Evolutionary conservation across 2,329 filamentous ascomycete species (phyloP).

Genomic region (Aspergillus costaricaensis): DNA sequence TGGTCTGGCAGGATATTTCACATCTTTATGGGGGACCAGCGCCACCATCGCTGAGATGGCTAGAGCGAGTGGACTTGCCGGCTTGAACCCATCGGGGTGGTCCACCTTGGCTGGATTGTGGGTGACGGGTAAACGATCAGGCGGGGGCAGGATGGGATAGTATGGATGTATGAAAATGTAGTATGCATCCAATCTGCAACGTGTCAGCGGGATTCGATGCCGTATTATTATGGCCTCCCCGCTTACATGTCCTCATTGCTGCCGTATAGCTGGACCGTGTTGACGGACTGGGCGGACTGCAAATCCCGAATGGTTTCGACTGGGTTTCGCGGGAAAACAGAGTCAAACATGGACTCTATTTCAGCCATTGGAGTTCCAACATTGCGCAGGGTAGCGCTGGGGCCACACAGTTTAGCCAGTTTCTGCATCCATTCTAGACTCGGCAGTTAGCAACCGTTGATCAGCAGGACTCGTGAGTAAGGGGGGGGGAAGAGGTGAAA

Average conservation of each 20-base stretch:
- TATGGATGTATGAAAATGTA: conserved; percentile 36
- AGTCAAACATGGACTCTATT: conserved; percentile 53
- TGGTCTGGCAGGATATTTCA: conserved; percentile 20
- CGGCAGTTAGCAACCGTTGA: background rate
- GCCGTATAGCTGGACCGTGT: conserved; percentile 46
- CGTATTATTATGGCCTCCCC: no score
- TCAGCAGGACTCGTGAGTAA: background rate
- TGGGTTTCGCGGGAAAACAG: conserved; percentile 21
- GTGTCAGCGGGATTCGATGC: background rate
- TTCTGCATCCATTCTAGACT: conserved; percentile 22
- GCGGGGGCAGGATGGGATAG: conserved; percentile 33
- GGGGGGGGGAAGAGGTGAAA: background rate
- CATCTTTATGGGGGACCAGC: conserved; percentile 29
- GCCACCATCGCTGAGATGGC: conserved; percentile 32
- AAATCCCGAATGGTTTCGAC: background rate
- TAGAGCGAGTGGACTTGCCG: conserved; percentile 29
- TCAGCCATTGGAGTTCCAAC: conserved; percentile 51
- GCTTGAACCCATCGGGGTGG: conserved; percentile 14
- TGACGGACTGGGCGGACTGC: background rate
- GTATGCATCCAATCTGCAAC: conserved; percentile 31
- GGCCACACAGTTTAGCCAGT: conserved; percentile 38
- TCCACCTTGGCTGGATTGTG: conserved; percentile 17
- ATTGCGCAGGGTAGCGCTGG: conserved; percentile 52
- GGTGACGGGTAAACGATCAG: conserved; percentile 16
- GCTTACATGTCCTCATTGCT: conserved; percentile 47